phyloP scores from a whole-genome alignment of 805 yeast genomes.

The Dipodascopsis uninucleata region DNA sequence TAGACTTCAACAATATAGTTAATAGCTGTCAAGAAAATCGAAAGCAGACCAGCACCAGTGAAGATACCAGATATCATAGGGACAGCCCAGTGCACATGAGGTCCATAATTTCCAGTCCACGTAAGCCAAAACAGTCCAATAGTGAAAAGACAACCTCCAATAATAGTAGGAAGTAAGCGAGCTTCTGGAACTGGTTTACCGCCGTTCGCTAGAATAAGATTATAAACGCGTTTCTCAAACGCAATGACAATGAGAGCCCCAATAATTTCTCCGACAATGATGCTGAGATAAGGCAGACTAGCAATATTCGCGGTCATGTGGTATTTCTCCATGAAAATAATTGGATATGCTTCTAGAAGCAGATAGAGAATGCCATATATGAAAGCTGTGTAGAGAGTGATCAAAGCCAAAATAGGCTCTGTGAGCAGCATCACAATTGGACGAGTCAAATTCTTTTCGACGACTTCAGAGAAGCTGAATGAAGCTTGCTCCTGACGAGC shows the following conservation, averaged over 20 bases:
- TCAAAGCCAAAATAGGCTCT: slow-evolving; percentile 39
- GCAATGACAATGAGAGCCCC: slow-evolving; percentile 49
- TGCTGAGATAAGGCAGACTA: slow-evolving; percentile 75
- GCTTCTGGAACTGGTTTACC: slow-evolving; percentile 55
- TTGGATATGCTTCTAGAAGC: slow-evolving; percentile 39
- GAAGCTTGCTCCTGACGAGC: slow-evolving; percentile 47
- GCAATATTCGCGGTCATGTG: slow-evolving; percentile 56
- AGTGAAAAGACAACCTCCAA: slow-evolving; percentile 60
- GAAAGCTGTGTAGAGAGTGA: slow-evolving; percentile 39
- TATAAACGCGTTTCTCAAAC: slow-evolving; percentile 5
- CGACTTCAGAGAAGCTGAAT: slow-evolving; percentile 41
- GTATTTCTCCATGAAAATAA: slow-evolving; percentile 49
- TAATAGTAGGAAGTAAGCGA: slow-evolving; percentile 63
- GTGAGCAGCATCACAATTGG: slow-evolving; percentile 35
- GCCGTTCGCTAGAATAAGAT: slow-evolving; percentile 6
- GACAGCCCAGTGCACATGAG: slow-evolving; percentile 70
- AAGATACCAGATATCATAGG: slow-evolving; percentile 65
- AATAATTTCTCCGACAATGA: slow-evolving; percentile 61
- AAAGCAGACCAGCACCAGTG: slow-evolving; percentile 64
- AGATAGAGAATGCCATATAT: slow-evolving; percentile 40
- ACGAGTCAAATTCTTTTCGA: slow-evolving; percentile 32
- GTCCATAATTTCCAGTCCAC: slow-evolving; percentile 69
- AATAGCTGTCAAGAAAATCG: slow-evolving; percentile 64
- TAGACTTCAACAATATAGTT: slow-evolving; percentile 72
- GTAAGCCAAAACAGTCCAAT: slow-evolving; percentile 72